Conservation (phyloP, 1,284 basidiomycete genomes). For the Ustilago xerochloae region DNA sequence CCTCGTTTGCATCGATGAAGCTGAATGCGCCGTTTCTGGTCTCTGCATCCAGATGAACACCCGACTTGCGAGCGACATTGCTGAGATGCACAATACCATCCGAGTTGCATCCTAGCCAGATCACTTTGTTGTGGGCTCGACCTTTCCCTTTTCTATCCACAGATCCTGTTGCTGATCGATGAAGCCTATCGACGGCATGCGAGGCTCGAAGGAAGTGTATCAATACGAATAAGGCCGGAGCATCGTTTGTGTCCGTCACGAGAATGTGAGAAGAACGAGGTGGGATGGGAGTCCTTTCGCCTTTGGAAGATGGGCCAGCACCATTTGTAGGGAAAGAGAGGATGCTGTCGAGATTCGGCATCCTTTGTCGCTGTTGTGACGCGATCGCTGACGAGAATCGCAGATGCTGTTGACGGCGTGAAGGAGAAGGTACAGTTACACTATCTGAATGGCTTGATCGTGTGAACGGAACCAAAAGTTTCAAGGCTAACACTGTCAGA, state of each 20-base stretch:
- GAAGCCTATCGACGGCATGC: constrained; percentile 21
- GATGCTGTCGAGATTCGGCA: constrained; percentile 46
- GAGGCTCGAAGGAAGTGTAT: constrained; percentile 42
- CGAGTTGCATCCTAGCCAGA: constrained; percentile 50
- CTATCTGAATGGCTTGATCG: neutral
- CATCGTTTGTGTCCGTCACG: constrained; percentile 53
- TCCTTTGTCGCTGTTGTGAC: neutral
- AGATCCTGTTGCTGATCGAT: neutral
- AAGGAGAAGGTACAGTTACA: too few species aligned
- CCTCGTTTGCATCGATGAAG: constrained; percentile 32
- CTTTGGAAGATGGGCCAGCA: constrained; percentile 14
- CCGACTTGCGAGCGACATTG: constrained; percentile 43
- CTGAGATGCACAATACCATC: constrained; percentile 39
- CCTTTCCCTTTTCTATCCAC: constrained; percentile 15
- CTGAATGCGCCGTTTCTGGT: constrained; percentile 21
- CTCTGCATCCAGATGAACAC: constrained; percentile 40
- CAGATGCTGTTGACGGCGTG: too few species aligned
- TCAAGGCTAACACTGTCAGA: too few species aligned
- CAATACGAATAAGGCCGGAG: constrained; percentile 47
- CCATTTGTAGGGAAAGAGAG: constrained; percentile 31
- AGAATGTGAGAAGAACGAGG: constrained; percentile 47
- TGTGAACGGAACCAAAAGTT: constrained; percentile 13
- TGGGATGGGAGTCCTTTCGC: constrained; percentile 33
- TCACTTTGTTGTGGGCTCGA: constrained; percentile 19
- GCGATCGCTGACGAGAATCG: too few species aligned